These are phyloP conservation scores for Fusarium poae DNA, from an alignment of 2,329 filamentous ascomycete species.

Conservation along the genomic window DNA sequence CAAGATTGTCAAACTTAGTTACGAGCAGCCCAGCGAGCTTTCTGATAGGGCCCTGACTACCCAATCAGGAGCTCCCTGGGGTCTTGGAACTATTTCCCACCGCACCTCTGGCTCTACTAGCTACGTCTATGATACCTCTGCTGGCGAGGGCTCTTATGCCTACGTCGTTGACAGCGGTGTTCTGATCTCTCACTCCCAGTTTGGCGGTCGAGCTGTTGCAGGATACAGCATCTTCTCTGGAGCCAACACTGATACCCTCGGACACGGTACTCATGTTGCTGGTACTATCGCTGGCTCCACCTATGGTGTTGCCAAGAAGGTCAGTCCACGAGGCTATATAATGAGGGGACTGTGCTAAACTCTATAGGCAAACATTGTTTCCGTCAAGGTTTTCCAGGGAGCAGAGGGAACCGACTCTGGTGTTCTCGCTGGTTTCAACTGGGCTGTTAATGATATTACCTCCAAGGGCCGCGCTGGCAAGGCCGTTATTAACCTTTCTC, in stretches of 20 bases:
- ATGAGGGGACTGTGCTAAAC: background rate
- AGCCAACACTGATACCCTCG: background rate
- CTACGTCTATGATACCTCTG: background rate
- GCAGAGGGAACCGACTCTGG: conserved; percentile 4
- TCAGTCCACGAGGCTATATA: background rate
- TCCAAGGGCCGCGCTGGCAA: conserved; percentile 4
- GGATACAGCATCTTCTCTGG: conserved; percentile 6
- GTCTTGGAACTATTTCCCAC: conserved; percentile 4
- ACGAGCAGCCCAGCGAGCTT: background rate
- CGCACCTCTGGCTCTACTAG: conserved; percentile 5
- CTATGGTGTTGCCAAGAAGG: conserved; percentile 3
- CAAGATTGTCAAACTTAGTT: background rate
- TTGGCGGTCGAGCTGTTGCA: background rate
- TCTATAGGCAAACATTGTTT: background rate
- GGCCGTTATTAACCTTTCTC: background rate
- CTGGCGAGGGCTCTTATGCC: conserved; percentile 1
- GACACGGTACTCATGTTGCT: background rate
- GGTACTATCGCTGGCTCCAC: background rate
- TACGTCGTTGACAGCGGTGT: background rate
- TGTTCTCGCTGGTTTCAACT: conserved; percentile 5
- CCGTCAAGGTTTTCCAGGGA: conserved; percentile 7
- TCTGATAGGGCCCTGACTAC: background rate
- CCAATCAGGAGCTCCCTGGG: conserved; percentile 1
- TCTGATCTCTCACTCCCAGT: background rate
- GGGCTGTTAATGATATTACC: conserved; percentile 6